Evolutionary conservation across 495 filamentous ascomycete genomes (phyloP).

Genomic region (Talaromyces stipitatus): DNA sequence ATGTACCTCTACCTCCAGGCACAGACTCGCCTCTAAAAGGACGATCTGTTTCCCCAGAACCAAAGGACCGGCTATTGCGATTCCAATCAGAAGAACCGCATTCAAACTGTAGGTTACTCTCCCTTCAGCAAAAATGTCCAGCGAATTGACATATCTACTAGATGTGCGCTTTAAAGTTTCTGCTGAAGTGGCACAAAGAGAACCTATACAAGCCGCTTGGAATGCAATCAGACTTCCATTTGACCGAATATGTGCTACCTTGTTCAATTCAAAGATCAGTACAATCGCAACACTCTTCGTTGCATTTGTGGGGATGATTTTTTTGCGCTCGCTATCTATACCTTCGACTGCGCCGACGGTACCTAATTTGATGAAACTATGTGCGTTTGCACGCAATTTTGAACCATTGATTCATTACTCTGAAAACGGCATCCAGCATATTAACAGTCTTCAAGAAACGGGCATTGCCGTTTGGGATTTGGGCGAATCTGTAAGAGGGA

Average conservation of each 20-base stretch:
- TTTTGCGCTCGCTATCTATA: slow-evolving; percentile 58
- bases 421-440: slow-evolving; percentile 76
- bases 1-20: slow-evolving; percentile 46
- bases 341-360: slow-evolving; percentile 60
- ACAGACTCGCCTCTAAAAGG: slow-evolving; percentile 45
- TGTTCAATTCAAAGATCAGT: slow-evolving; percentile 53
- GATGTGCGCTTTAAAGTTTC: slow-evolving; percentile 81
- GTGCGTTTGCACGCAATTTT: slow-evolving; percentile 77
- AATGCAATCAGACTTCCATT: slow-evolving; percentile 51
- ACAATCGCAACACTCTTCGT: slow-evolving; percentile 52
- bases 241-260: slow-evolving; percentile 28
- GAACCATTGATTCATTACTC: slow-evolving; percentile 90
- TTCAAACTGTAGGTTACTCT: slow-evolving; percentile 40
- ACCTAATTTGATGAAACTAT: slow-evolving; percentile 85
- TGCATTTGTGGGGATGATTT: slow-evolving; percentile 48
- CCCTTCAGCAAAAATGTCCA: not conserved
- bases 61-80: not conserved
- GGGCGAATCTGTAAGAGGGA: slow-evolving; percentile 75
- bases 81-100: slow-evolving; percentile 2
- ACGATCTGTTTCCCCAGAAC: slow-evolving; percentile 43
- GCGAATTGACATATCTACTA: slow-evolving; percentile 20
- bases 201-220: slow-evolving; percentile 72
- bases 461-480: slow-evolving; percentile 89
- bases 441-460: slow-evolving; percentile 78
- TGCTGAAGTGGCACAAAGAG: slow-evolving; percentile 80